Conservation (phyloP, 2,329 filamentous ascomycete genomes). For the Amesomyces nigricolor region DNA sequence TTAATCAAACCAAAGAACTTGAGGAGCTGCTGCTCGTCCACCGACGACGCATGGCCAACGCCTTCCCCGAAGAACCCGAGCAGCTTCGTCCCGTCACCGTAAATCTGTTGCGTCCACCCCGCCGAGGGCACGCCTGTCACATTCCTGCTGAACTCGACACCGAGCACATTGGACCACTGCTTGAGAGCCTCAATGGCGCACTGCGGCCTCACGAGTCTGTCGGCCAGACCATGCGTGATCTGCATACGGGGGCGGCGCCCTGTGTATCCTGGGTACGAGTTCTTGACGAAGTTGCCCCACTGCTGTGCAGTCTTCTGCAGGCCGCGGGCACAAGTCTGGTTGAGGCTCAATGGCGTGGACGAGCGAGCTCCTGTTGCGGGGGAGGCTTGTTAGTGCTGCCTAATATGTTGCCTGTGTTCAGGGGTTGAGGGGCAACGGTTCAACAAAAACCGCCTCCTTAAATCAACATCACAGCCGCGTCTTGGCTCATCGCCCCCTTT, state of each 20-base stretch:
- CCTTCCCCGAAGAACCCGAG: slow-evolving; percentile 29
- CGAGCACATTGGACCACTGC: slow-evolving; percentile 31
- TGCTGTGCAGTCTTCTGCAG: slow-evolving; percentile 24
- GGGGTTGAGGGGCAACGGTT: too few species aligned
- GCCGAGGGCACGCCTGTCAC: slow-evolving; percentile 27
- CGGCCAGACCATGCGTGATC: slow-evolving; percentile 28
- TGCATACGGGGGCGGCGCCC: slow-evolving; percentile 30
- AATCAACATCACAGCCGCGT: not conserved
- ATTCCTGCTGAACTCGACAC: slow-evolving; percentile 23
- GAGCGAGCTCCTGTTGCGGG: slow-evolving; percentile 9
- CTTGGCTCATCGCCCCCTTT: not conserved
- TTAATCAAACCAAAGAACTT: slow-evolving; percentile 25
- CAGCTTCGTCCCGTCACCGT: slow-evolving; percentile 31
- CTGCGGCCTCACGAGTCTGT: slow-evolving; percentile 26
- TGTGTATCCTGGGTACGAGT: slow-evolving; percentile 28
- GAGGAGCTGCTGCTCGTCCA: slow-evolving; percentile 27
- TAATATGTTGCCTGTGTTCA: too few species aligned
- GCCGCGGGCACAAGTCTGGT: slow-evolving; percentile 29
- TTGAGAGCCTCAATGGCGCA: slow-evolving; percentile 28
- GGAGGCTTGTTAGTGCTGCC: too few species aligned
- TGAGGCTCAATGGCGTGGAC: slow-evolving; percentile 23
- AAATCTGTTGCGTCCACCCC: slow-evolving; percentile 29
- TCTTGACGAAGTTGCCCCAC: slow-evolving; percentile 27
- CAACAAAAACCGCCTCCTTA: too few species aligned
- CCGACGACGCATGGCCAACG: slow-evolving; percentile 28